Evolutionary conservation across 148 eudicot genomes (phyloP).

Genomic region (Suaeda aralocaspica): DNA sequence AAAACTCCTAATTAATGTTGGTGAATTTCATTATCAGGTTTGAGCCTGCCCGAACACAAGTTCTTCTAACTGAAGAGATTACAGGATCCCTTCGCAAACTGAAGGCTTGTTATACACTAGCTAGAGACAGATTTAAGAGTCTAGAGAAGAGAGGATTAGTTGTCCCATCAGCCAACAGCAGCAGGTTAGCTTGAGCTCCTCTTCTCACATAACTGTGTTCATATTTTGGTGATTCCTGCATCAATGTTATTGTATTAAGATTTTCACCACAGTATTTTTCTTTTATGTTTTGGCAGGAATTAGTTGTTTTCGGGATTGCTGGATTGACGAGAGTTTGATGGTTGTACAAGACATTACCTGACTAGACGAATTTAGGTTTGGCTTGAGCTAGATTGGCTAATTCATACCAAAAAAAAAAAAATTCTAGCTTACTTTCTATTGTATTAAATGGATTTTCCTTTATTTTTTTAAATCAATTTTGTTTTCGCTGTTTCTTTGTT

Average conservation of each 20-base stretch:
- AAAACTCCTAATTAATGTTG: background rate
- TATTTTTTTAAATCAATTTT: no score
- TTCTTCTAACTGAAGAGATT: conserved; percentile 87
- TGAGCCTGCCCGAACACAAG: conserved; percentile 83
- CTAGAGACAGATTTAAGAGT: conserved; percentile 88
- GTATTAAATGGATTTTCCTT: no score
- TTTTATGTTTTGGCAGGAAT: background rate
- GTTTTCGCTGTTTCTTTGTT: no score
- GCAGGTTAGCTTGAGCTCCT: conserved; percentile 48
- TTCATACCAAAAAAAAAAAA: background rate
- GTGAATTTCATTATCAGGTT: conserved; percentile 44
- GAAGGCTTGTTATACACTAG: conserved; percentile 88
- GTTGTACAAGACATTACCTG: background rate
- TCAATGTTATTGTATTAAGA: background rate
- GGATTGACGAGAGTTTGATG: no score
- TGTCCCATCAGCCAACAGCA: conserved; percentile 63
- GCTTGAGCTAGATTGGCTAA: no score
- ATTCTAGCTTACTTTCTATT: no score
- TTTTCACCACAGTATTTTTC: background rate
- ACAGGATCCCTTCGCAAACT: conserved; percentile 89
- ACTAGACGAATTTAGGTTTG: background rate
- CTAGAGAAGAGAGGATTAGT: conserved; percentile 88
- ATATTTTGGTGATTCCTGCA: background rate
- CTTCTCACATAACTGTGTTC: background rate
- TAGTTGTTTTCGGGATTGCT: background rate